These are phyloP conservation scores for Trametes sanguinea DNA, from an alignment of 768 basidiomycete species.

Conservation along the genomic window DNA sequence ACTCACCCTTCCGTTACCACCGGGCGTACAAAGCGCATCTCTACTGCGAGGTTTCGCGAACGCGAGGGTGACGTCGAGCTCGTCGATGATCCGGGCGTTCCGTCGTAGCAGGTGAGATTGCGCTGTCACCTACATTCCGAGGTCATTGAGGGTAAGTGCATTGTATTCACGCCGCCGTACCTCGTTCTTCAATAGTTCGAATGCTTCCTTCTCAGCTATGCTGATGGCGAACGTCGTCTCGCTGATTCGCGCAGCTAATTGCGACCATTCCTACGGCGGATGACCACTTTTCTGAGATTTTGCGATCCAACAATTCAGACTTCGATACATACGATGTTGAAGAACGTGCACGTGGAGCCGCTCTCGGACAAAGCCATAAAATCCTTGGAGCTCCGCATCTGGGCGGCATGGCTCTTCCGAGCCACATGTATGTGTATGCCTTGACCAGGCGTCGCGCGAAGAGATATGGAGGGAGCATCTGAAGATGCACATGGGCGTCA, in stretches of 20 bases:
- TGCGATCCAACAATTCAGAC: background rate
- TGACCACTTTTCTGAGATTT: background rate
- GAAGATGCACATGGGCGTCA: background rate
- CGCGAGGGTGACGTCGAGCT: slow-evolving; percentile 80
- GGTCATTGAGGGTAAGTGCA: background rate
- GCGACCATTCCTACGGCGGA: slow-evolving; percentile 64
- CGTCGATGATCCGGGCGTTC: slow-evolving; percentile 81
- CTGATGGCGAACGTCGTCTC: slow-evolving; percentile 55
- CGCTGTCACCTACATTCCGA: slow-evolving; percentile 55
- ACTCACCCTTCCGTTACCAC: slow-evolving; percentile 68
- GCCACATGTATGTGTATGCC: slow-evolving; percentile 78
- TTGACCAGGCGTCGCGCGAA: slow-evolving; percentile 65
- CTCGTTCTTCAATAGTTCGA: slow-evolving; percentile 67
- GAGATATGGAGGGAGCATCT: slow-evolving; percentile 74
- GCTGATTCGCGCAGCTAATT: slow-evolving; percentile 67
- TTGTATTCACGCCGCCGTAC: slow-evolving; percentile 37
- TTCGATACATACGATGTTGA: slow-evolving; percentile 42
- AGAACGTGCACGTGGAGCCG: slow-evolving; percentile 66
- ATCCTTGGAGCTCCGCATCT: slow-evolving; percentile 45
- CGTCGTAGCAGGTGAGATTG: slow-evolving; percentile 58
- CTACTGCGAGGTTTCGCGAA: slow-evolving; percentile 81
- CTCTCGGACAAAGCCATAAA: slow-evolving; percentile 66
- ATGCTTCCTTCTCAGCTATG: slow-evolving; percentile 70
- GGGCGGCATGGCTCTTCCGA: slow-evolving; percentile 61
- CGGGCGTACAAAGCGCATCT: slow-evolving; percentile 78